Evolutionary conservation across 306 rosid species (phyloP).

Genomic region (Malus asiatica): DNA sequence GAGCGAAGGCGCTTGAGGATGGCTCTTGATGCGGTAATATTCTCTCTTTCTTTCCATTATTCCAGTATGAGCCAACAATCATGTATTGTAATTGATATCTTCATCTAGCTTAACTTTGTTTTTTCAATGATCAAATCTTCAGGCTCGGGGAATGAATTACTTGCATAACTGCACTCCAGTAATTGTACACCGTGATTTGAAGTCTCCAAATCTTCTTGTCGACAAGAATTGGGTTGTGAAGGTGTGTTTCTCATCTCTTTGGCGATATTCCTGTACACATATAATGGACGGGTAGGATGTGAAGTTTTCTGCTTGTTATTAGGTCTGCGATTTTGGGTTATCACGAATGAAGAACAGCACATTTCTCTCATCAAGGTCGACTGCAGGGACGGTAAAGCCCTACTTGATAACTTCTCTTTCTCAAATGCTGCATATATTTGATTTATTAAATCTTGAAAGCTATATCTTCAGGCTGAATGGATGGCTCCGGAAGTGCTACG

Average conservation of each 20-base stretch:
- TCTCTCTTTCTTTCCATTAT: conserved; percentile 16
- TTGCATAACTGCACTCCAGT: conserved; percentile 77
- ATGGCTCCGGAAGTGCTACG: conserved; percentile 99
- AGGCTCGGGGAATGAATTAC: conserved; percentile 98
- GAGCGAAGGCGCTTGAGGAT: conserved; percentile 78
- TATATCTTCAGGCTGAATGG: conserved; percentile 90
- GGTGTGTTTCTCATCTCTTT: conserved; percentile 33
- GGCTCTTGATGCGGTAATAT: conserved; percentile 90
- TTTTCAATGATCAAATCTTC: conserved; percentile 23
- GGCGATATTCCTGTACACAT: background rate
- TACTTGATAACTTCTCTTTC: background rate
- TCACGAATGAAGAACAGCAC: conserved; percentile 92
- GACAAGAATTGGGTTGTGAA: conserved; percentile 86
- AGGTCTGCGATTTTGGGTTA: conserved; percentile 97
- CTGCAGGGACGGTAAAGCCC: conserved; percentile 90
- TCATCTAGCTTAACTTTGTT: conserved; percentile 3
- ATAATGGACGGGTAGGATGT: background rate
- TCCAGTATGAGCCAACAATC: conserved; percentile 8
- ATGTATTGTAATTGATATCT: conserved; percentile 4
- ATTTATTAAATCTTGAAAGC: background rate
- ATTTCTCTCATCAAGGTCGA: conserved; percentile 93
- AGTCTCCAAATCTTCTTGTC: conserved; percentile 93
- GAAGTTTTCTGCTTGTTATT: conserved; percentile 13
- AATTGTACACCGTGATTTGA: conserved; percentile 89
- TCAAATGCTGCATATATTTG: background rate